Percentiles rank a stretch among this genome's conserved stretches.
Conservation (phyloP, 2,329 filamentous ascomycete genomes). For the Plenodomus lindquistii region DNA sequence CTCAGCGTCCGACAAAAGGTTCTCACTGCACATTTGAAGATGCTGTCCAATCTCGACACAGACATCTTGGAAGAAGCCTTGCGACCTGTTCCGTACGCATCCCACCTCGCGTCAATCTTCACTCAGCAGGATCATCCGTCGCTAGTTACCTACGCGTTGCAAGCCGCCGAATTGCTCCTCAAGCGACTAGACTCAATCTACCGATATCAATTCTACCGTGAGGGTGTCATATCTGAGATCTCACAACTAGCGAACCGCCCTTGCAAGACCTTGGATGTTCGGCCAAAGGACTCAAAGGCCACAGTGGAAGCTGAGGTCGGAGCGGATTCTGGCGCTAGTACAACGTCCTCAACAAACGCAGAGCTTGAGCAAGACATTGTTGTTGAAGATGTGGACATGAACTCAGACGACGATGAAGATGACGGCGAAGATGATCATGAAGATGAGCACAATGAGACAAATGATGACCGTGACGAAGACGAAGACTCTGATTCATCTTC, state of each 20-base stretch:
- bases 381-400: slow-evolving; percentile 56
- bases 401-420: slow-evolving; percentile 55
- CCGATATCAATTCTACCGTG: slow-evolving; percentile 93
- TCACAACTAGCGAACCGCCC: slow-evolving; percentile 69
- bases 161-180: slow-evolving; percentile 86
- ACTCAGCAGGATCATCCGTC: slow-evolving; percentile 92
- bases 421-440: slow-evolving; percentile 58
- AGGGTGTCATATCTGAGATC: slow-evolving; percentile 93
- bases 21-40: slow-evolving; percentile 92
- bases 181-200: slow-evolving; percentile 85
- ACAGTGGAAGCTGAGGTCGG: slow-evolving; percentile 28
- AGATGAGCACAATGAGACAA: slow-evolving; percentile 61
- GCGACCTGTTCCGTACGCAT: slow-evolving; percentile 88
- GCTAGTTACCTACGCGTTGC: slow-evolving; percentile 82
- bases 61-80: slow-evolving; percentile 83
- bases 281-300: slow-evolving; percentile 32
- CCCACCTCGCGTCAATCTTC: slow-evolving; percentile 90
- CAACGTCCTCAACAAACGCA: slow-evolving; percentile 28
- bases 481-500: slow-evolving; percentile 69
- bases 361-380: slow-evolving; percentile 53
- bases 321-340: slow-evolving; percentile 28
- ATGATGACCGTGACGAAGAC: slow-evolving; percentile 63
- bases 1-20: slow-evolving; percentile 93
- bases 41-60: slow-evolving; percentile 92
- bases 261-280: slow-evolving; percentile 34